Base-by-base conservation (phyloP, 2,329 filamentous ascomycete genomes). In the Penicillium oxalicum region DNA sequence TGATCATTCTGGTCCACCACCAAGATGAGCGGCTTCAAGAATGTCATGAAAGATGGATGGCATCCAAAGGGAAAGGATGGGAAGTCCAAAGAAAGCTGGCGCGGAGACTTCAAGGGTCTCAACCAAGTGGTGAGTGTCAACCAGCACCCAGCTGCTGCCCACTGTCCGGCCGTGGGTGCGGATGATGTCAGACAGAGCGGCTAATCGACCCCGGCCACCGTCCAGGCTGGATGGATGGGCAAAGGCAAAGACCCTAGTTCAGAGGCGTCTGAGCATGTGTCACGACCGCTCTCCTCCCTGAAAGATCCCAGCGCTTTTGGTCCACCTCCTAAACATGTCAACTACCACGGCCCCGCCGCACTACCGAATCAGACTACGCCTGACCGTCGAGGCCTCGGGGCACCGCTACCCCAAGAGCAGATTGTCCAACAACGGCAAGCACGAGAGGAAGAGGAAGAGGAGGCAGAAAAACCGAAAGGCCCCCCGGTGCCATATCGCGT, bases 291-390 rank as follows among this genome's bases (percentile, higher is more conserved):
- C 38, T 76, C 82, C 7, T 76, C 81, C 3, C 77, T 95, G 28
- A 83, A 82, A 64, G 89, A 95, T 63, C 90, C 88, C 1, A 68
- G 80, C 1, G 79, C 82, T 12, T 95, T 95, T 64, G 88, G 81
- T 2, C 88, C 89, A 25, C 90, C 90, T 26, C 90, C 90, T 0
- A 91, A 81, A 60, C 86, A 80, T 52, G 68, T 74, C 48, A 73
- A 74, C 43, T 77, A 75, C 55, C 70, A 77, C 62, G 70, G 73
- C 48, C 69, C 67, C 11, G 68, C 66, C 5, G 69, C 74, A 3
- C 60, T 74, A 11, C 66, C 71, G 28, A 72, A 74, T 44, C 63
- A 74, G 40, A 71, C 72, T 11, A 70, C 74, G 9, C 69, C 74
- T 26, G 67, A 73, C 46, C 61, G 66, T 32, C 64, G 65, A 27